These are phyloP conservation scores for Puccinellia tenuiflora DNA, from an alignment of 176 grass and related monocot genomes.

Conservation along the genomic window DNA sequence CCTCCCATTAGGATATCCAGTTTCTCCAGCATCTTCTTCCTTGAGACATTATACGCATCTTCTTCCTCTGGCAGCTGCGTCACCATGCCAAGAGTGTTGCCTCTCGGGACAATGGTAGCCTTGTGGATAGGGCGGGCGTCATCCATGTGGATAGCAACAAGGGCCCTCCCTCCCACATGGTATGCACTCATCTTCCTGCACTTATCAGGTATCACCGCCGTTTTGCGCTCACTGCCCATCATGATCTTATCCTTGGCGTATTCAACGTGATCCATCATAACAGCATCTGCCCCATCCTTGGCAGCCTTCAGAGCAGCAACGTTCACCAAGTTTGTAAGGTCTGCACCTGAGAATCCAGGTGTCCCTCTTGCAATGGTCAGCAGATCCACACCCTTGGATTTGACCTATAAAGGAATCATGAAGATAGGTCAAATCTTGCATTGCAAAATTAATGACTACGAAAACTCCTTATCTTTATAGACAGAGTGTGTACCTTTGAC, in stretches of 20 bases:
- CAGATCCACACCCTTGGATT: conserved; percentile 54
- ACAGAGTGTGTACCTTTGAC: neutral
- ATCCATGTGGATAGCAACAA: no score
- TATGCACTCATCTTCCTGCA: conserved; percentile 47
- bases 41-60: no score
- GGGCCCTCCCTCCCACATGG: conserved; percentile 61
- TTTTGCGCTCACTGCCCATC: conserved; percentile 59
- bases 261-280: conserved; percentile 50
- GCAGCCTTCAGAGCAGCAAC: conserved; percentile 54
- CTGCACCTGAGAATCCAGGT: conserved; percentile 62
- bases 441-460: no score
- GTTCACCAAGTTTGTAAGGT: conserved; percentile 70
- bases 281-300: conserved; percentile 51
- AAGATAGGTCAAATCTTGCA: neutral
- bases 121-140: no score
- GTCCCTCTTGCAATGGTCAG: conserved; percentile 59
- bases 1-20: conserved; percentile 67
- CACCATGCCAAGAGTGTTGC: conserved; percentile 53
- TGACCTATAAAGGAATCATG: conserved; percentile 34
- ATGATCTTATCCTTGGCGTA: conserved; percentile 59
- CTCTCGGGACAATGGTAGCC: conserved; percentile 60
- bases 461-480: neutral
- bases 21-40: conserved; percentile 55
- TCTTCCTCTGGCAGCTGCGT: conserved; percentile 37
- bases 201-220: conserved; percentile 51